Evolutionary conservation across 805 yeast genomes (phyloP).

Genomic region (Peterozyma toletana): DNA sequence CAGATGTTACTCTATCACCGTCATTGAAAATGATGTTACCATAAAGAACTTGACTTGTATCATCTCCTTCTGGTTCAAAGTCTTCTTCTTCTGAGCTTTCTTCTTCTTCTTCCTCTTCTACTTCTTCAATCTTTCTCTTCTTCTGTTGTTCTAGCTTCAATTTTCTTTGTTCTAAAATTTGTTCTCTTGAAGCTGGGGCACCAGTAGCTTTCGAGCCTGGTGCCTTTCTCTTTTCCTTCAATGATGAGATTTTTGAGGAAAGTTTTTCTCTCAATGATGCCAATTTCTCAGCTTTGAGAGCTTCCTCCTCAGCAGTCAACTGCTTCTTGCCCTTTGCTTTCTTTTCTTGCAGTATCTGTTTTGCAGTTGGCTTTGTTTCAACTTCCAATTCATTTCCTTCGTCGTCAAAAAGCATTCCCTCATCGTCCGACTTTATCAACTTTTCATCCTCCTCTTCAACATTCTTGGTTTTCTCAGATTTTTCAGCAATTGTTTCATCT

Average conservation of each 20-base stretch:
- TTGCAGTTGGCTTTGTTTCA: conserved; percentile 5
- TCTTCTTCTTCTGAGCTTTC: conserved; percentile 29
- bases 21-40: conserved; percentile 79
- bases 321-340: conserved; percentile 14
- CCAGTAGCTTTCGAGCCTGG: conserved; percentile 79
- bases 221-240: conserved; percentile 83
- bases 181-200: conserved; percentile 81
- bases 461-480: conserved; percentile 16
- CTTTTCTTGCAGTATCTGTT: conserved; percentile 3
- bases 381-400: conserved; percentile 47
- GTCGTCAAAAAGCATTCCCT: conserved; percentile 55
- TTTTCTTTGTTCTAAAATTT: conserved; percentile 61
- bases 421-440: conserved; percentile 5
- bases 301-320: conserved; percentile 40
- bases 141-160: conserved; percentile 31
- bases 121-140: conserved; percentile 17
- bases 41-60: conserved; percentile 48
- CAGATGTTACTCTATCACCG: conserved; percentile 74
- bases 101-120: conserved; percentile 23
- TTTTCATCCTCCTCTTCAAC: conserved; percentile 8
- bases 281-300: conserved; percentile 44
- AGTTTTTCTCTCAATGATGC: conserved; percentile 72
- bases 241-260: conserved; percentile 57
- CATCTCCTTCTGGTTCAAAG: conserved; percentile 24
- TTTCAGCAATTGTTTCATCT: conserved; percentile 45